These are phyloP conservation scores for Colletotrichum siamense DNA, from an alignment of 2,329 filamentous ascomycete genomes.

Conservation along the genomic window DNA sequence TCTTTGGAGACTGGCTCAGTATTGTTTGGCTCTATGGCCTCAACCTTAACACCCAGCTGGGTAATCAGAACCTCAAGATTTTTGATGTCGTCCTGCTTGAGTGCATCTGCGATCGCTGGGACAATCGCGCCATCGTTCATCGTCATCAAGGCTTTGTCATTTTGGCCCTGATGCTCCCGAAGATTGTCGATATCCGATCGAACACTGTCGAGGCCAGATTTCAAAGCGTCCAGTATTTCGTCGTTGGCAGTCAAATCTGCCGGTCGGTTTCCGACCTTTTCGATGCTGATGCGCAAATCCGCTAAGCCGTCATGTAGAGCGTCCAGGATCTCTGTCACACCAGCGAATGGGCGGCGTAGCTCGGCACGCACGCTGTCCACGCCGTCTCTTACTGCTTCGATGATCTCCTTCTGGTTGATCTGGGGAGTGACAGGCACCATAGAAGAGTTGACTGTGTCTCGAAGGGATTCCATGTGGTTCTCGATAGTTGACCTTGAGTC, in stretches of 20 bases:
- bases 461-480: constrained; percentile 81
- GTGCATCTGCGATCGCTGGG: constrained; percentile 48
- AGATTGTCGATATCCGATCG: constrained; percentile 80
- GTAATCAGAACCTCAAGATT: constrained; percentile 84
- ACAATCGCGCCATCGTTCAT: constrained; percentile 58
- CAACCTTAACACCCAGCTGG: constrained; percentile 84
- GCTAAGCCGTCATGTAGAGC: constrained; percentile 88
- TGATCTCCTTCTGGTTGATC: constrained; percentile 67
- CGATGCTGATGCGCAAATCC: constrained; percentile 77
- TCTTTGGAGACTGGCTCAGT: constrained; percentile 41
- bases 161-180: constrained; percentile 57
- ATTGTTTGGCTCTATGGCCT: constrained; percentile 67
- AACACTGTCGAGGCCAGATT: constrained; percentile 78
- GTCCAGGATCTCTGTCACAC: constrained; percentile 88
- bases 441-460: constrained; percentile 76
- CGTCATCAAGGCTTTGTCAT: constrained; percentile 56
- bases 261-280: constrained; percentile 79
- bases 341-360: constrained; percentile 68
- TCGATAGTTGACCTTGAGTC: constrained; percentile 73
- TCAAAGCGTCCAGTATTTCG: constrained; percentile 88
- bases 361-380: constrained; percentile 79
- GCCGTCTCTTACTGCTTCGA: constrained; percentile 74
- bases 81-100: constrained; percentile 78
- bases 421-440: constrained; percentile 65
- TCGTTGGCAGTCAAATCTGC: constrained; percentile 84